Conservation (phyloP, 225 moss, liverwort and hornwort species). For the Asterella californica region DNA sequence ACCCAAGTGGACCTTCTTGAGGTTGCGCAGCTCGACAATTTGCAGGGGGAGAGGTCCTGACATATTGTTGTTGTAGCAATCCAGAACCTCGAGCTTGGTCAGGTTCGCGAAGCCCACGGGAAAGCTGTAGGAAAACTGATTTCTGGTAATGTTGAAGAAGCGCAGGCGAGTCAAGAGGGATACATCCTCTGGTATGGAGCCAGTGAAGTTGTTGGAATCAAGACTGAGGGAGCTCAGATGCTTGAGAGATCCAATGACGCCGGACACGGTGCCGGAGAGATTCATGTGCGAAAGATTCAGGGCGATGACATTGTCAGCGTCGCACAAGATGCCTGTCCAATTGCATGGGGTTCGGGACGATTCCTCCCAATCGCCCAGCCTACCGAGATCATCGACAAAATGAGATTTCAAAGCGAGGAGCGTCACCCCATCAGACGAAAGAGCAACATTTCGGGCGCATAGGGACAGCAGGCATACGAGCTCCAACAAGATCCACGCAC, state of each 20-base stretch:
- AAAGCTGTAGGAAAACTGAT: slow-evolving; percentile 50
- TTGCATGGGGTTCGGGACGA: slow-evolving; percentile 20
- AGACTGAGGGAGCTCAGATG: slow-evolving; percentile 35
- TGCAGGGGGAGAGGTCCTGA: slow-evolving; percentile 62
- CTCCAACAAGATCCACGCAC: not conserved
- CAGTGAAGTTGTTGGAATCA: slow-evolving; percentile 82
- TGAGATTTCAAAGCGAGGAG: slow-evolving; percentile 32
- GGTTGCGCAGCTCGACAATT: slow-evolving; percentile 51
- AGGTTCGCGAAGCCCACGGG: slow-evolving; percentile 71
- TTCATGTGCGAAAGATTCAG: slow-evolving; percentile 21
- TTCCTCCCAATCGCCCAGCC: slow-evolving; percentile 28
- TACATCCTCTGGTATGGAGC: slow-evolving; percentile 50
- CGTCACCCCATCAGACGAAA: slow-evolving; percentile 28
- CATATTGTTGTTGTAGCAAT: slow-evolving; percentile 82
- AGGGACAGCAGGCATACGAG: not conserved
- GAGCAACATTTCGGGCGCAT: not conserved
- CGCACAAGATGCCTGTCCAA: slow-evolving; percentile 34
- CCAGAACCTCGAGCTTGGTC: slow-evolving; percentile 57
- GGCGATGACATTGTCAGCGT: slow-evolving; percentile 22
- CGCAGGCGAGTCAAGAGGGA: slow-evolving; percentile 40
- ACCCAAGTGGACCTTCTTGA: slow-evolving; percentile 66
- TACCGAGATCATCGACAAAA: slow-evolving; percentile 20
- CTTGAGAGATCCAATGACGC: slow-evolving; percentile 32
- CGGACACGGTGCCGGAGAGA: slow-evolving; percentile 25
- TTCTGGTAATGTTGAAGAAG: slow-evolving; percentile 65